Conservation (phyloP, 2,329 filamentous ascomycete genomes). For the Diaporthe sp. region DNA sequence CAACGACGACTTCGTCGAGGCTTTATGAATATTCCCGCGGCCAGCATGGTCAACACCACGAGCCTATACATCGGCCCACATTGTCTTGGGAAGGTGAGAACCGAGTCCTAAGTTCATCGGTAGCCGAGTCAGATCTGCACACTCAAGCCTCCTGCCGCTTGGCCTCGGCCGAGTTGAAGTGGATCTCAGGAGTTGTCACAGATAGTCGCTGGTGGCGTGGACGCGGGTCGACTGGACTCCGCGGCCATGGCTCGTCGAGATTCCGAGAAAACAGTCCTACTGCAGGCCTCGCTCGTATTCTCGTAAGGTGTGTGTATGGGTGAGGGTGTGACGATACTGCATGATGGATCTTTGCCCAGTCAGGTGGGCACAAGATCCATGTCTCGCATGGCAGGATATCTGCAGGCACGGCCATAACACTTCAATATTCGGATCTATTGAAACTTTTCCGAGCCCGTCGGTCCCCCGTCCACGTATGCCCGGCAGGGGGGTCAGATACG, state of each 20-base stretch:
- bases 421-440: not conserved
- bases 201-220: slow-evolving; percentile 12
- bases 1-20: slow-evolving; percentile 16
- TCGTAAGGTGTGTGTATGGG: not conserved
- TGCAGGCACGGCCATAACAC: slow-evolving; percentile 14
- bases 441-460: slow-evolving; percentile 6
- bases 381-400: not conserved
- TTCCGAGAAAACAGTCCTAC: not conserved
- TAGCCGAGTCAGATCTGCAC: slow-evolving; percentile 25
- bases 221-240: not conserved
- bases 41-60: slow-evolving; percentile 3
- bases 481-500: slow-evolving; percentile 20
- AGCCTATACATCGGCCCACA: slow-evolving; percentile 4
- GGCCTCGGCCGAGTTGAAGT: slow-evolving; percentile 20
- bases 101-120: not conserved
- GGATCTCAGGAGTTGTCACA: slow-evolving; percentile 26
- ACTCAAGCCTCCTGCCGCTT: slow-evolving; percentile 26
- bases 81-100: not conserved
- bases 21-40: not conserved
- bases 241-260: not conserved
- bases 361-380: slow-evolving; percentile 13
- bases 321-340: slow-evolving; percentile 15
- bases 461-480: slow-evolving; percentile 16
- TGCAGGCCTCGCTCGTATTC: slow-evolving; percentile 16
- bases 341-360: slow-evolving; percentile 13